Base-by-base conservation (phyloP, 139 green algal species). In the Pleodorina starrii region DNA sequence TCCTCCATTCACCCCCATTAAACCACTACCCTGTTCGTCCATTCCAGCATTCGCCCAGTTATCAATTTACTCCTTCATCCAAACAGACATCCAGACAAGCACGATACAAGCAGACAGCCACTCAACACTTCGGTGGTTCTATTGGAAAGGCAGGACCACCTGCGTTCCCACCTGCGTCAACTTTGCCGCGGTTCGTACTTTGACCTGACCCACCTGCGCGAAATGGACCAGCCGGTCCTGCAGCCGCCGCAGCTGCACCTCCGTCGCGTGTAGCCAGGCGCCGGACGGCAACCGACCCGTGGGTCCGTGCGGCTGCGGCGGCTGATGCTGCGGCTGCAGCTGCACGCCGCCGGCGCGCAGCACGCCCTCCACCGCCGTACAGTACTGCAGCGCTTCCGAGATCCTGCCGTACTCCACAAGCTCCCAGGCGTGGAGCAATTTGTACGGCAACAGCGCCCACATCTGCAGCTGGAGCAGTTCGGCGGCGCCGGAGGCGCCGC, bases 331-430 rank as follows among this genome's bases (percentile, higher is more conserved):
- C 29, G 5, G 27, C 2, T 12, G 36, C 60, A 86, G 19, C 29
- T 48, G 42, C 1, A n/a, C 44, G 35, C 83, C 66, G 14, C 35
- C 60, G 2, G 66, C 21, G n/a, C 82, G 82, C 32, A 88, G 82
- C 42, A 69, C 35, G 11, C n/a, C 43, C 83, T 88, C 83, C 14
- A 88, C 27, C 9, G 83, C 83, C 32, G 46, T 38, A 72, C 84
- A 90, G 84, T 92, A 92, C 68, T 75, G 27, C 48, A 92, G 29
- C 5, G 89, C 89, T 54, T 92, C 89, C 16, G 63, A 29, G 35
- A 92, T 59, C 25, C 50, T 75, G 60, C 89, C 89, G 35, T 73
- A 88, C 89, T 92, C 89, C 5, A 68, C 84, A 38, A 92, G 78
- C 38, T 71, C 21, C 35, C 79, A 73, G 5, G 89, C 89, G 68